Evolutionary conservation across 2,329 filamentous ascomycete species (phyloP), one percentile per base, ranked within the genome.

Genomic region (Plectosphaerella sp.): DNA sequence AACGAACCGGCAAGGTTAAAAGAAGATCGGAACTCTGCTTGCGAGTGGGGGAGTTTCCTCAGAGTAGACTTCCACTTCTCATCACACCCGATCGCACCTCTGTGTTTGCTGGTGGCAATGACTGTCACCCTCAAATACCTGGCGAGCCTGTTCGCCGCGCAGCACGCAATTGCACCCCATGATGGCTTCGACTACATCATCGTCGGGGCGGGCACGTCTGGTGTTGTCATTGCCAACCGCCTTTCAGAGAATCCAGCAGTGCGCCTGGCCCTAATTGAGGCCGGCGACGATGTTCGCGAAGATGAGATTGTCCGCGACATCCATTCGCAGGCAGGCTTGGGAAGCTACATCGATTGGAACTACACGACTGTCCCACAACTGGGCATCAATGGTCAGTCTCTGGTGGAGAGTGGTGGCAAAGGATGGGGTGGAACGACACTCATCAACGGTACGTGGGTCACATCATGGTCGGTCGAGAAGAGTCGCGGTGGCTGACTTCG

Each of bases 401-500:
- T 72, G 41, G 56, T 53, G 53, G 67, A 63, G 46, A 64, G 64
- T 41, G 65, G 62, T 15, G 73, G 65, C 42, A 70, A 64, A 55
- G 72, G 63, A 1, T 70, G 67, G 52, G 73, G 71, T 1, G 71
- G 72, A 9, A 70, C 69, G 4, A 72, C 65, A 51, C 61, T 67
- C 24, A 71, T 73, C 41, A 73, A 74, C 47, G 70, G 71, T 70
- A 58, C 28, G 52, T 51, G 25, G 4, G 3, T 5, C 22, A 33
- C 28, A 33, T 33, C 22, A 33, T 33, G 5, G 28, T 33, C 11
- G 8, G 28, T 12, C 11, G 28, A 12, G 11, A 33, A 7, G 11
- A 33, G 28, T 33, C 28, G 11, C 8, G 11, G 28, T 33, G 28
- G 28, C 28, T 33, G 28, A 33, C 28, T 12, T 3, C 28, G 11